Evolutionary conservation across 1,139 yeast genomes (phyloP), one percentile per base, ranked within the genome.

Genomic region (Blastobotrys capitulatus): DNA sequence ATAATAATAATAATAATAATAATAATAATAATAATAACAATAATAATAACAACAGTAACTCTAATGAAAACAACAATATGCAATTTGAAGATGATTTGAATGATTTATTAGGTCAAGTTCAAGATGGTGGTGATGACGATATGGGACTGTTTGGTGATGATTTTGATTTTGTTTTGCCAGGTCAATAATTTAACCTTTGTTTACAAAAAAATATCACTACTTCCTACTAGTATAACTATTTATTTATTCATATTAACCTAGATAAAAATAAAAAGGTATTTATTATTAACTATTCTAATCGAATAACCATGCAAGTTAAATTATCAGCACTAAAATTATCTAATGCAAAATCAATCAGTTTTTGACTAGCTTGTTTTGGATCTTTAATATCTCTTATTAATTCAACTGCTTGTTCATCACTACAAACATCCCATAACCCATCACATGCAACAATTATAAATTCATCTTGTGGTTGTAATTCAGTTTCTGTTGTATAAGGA

Each of bases 341-440:
- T 66, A 94, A 74, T 0, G 99, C 97, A 59, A 80, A 76, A 53
- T 80, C 78, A 52, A 94, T 87, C 52, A 90, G 71, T 35, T 70
- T 71, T 55, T 78, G 76, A 12, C 95, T 84, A 0, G 95, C 96
- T 40, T 67, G 68, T 50, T 80, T 77, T 0, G 95, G 85, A 57
- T 81, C 82, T 15, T 61, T 55, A 13, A 75, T 68, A 36, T 77
- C 77, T 36, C 77, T 72, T 6, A 87, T 82, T 59, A 83, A 67
- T 50, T 83, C 82, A 53, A 94, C 86, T 0, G 97, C 97, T 50
- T 78, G 78, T 55, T 81, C 82, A 61, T 90, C 97, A 6, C 81
- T 75, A 48, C 90, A 75, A 2, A 90, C 96, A 64, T 90, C 97
- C 97, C 97, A 90, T 13, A 90, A 72, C 0, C 97, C 97, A 66